phyloP scores from a whole-genome alignment of 129 eudicot species.

The Artemisia annua region DNA sequence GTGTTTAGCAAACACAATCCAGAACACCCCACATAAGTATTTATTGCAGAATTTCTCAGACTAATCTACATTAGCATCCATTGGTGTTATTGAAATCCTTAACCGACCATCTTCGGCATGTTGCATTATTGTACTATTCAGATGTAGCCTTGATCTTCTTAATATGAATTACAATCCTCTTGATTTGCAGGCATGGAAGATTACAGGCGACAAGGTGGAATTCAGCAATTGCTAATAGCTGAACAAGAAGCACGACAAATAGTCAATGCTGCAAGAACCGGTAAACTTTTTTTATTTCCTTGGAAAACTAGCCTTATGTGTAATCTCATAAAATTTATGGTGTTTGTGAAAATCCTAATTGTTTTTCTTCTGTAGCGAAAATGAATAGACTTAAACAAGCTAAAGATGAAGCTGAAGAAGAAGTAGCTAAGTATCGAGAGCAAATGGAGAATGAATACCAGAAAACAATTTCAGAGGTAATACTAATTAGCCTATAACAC shows the following conservation, averaged over 20 bases:
- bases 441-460: constrained; percentile 77
- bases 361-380: constrained; percentile 47
- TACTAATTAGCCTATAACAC: neutral
- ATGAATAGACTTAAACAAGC: constrained; percentile 76
- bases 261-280: constrained; percentile 41
- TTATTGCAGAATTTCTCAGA: no score
- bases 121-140: neutral
- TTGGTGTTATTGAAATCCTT: no score
- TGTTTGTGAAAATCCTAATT: neutral
- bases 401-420: constrained; percentile 83
- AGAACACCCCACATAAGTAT: no score
- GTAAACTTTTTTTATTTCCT: constrained; percentile 21
- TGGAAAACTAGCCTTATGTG: neutral
- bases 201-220: constrained; percentile 45
- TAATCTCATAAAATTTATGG: neutral
- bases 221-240: constrained; percentile 43
- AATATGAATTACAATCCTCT: neutral
- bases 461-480: constrained; percentile 64
- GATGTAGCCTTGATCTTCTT: neutral
- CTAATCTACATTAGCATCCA: no score
- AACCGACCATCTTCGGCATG: no score
- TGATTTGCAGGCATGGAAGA: constrained; percentile 33
- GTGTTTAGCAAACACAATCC: no score
- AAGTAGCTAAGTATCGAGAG: constrained; percentile 80
- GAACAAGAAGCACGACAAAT: constrained; percentile 51